Evolutionary conservation across 129 eudicot species (phyloP).

Genomic region (Chrysanthemum lavandulifolium): DNA sequence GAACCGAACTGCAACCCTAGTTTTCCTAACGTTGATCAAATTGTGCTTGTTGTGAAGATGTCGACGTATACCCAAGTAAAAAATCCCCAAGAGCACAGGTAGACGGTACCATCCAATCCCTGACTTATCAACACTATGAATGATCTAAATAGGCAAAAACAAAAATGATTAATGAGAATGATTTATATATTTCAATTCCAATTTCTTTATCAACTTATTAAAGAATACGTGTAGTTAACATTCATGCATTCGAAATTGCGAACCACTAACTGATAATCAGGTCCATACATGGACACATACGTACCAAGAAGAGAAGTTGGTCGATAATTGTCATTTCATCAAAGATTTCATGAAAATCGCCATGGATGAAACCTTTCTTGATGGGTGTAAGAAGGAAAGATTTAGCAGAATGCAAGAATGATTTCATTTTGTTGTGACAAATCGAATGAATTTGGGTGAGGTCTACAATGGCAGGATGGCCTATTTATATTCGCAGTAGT

Average conservation of each 20-base stretch:
- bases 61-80: constrained; percentile 46
- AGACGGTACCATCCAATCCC: constrained; percentile 46
- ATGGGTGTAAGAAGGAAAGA: constrained; percentile 23
- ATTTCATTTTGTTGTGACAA: background rate
- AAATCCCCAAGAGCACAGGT: constrained; percentile 45
- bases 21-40: constrained; percentile 42
- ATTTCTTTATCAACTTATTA: too few relatives aligned
- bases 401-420: constrained; percentile 8
- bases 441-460: background rate
- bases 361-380: constrained; percentile 32
- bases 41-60: constrained; percentile 49
- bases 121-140: constrained; percentile 40
- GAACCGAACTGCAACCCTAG: constrained; percentile 18
- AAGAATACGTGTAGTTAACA: background rate
- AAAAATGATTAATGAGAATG: too few relatives aligned
- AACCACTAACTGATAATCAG: background rate
- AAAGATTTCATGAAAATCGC: constrained; percentile 41
- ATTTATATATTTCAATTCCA: too few relatives aligned
- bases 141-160: constrained; percentile 28
- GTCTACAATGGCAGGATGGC: constrained; percentile 1
- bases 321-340: constrained; percentile 41
- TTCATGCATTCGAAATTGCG: background rate
- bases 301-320: constrained; percentile 47
- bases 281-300: background rate
- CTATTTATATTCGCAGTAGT: background rate